These are phyloP conservation scores for Aspergillus sparsus DNA, from an alignment of 495 filamentous ascomycete species.

Conservation along the genomic window DNA sequence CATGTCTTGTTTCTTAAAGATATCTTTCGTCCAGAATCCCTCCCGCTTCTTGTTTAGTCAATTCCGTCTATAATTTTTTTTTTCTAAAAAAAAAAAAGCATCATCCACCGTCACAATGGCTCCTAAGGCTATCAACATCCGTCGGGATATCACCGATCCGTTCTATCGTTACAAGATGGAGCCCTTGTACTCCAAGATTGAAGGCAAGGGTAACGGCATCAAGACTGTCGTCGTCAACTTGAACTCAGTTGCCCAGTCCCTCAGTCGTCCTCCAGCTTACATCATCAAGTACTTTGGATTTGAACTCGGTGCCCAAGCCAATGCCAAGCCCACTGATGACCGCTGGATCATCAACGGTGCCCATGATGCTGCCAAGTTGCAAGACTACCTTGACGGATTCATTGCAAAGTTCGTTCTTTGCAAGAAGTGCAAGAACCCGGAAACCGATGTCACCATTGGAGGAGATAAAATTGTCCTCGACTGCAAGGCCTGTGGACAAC, in stretches of 20 bases:
- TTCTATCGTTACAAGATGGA: slow-evolving; percentile 99
- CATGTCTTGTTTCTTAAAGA: slow-evolving; percentile 56
- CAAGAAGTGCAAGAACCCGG: slow-evolving; percentile 99
- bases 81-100: slow-evolving; percentile 16
- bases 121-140: slow-evolving; percentile 81
- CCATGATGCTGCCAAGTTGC: slow-evolving; percentile 91
- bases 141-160: slow-evolving; percentile 95
- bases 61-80: slow-evolving; percentile 18
- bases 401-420: slow-evolving; percentile 97
- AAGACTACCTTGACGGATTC: slow-evolving; percentile 97
- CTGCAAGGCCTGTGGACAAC: slow-evolving; percentile 98
- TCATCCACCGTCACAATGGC: slow-evolving; percentile 66
- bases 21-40: slow-evolving; percentile 43
- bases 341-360: slow-evolving; percentile 99
- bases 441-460: slow-evolving; percentile 93
- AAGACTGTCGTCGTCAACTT: slow-evolving; percentile 97
- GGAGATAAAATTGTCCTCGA: slow-evolving; percentile 87
- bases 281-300: slow-evolving; percentile 99
- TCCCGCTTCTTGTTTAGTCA: slow-evolving; percentile 37
- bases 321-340: slow-evolving; percentile 93
- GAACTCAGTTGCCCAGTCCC: slow-evolving; percentile 88
- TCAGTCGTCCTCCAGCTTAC: slow-evolving; percentile 89
- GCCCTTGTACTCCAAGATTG: slow-evolving; percentile 95
- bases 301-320: slow-evolving; percentile 97
- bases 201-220: slow-evolving; percentile 97